A percentile compares a stretch with the other conserved stretches of the same genome.
Conservation (phyloP, 495 filamentous ascomycete species). For the Trichoderma erinaceum region DNA sequence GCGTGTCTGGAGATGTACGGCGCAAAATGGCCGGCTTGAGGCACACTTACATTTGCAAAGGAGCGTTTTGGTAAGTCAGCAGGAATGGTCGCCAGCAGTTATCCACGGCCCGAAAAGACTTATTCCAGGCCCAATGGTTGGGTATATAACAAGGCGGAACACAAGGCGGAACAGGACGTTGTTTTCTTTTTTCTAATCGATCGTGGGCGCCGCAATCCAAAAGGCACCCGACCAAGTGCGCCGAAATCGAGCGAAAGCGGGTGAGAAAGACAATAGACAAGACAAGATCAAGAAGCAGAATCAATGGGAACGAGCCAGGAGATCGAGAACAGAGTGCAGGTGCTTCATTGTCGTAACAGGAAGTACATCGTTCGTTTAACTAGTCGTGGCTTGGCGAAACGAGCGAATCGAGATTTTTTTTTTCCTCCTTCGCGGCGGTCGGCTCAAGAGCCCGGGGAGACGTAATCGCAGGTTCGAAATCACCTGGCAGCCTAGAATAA, state of each 20-base stretch:
- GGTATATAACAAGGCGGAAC: not conserved
- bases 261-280: constrained; percentile 24
- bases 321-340: constrained; percentile 37
- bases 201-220: constrained; percentile 4
- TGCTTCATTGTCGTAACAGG: constrained; percentile 44
- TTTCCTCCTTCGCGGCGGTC: not conserved
- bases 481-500: not conserved
- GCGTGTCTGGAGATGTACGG: not conserved
- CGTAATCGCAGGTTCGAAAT: not conserved
- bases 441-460: not conserved
- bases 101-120: not conserved
- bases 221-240: not conserved
- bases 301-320: constrained; percentile 38
- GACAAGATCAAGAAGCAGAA: constrained; percentile 36
- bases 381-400: not conserved
- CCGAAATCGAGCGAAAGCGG: constrained; percentile 10
- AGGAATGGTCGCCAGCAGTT: constrained; percentile 33
- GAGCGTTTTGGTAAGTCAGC: constrained; percentile 43
- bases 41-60: constrained; percentile 52
- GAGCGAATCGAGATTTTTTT: constrained; percentile 11
- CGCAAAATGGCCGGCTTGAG: constrained; percentile 5
- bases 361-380: constrained; percentile 17
- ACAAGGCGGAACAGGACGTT: constrained; percentile 4
- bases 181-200: not conserved
- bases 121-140: not conserved